Evolutionary conservation across 1,284 basidiomycete species (phyloP), one percentile per base, ranked within the genome.

Genomic region (Wolfiporia cocos): DNA sequence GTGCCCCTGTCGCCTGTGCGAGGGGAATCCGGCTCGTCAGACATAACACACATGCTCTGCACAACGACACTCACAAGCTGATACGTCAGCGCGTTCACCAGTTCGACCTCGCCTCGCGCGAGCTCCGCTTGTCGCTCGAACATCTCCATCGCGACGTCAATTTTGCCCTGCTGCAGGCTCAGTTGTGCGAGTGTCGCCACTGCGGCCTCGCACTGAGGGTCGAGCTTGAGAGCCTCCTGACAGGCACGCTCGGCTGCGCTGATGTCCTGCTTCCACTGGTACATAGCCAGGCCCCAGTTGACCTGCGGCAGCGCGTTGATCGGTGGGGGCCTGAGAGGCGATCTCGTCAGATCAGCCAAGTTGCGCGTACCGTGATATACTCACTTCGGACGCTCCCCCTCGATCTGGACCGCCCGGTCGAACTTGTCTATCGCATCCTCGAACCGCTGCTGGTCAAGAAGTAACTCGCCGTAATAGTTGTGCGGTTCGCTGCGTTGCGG

Each of bases 161-260:
- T 84, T 68, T 89, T 87, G 58, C 87, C 86, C 65, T 95, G 92
- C 68, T 99, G 95, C 51, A 99, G 64, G 48, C 78, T 82, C 18
- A 99, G 75, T 67, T 99, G 96, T 2, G 95, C 95, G 26, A 99
- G 78, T 0, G 94, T 97, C 12, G 92, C 92, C 3, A 98, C 86
- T 0, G 95, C 96, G 10, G 95, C 91, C 61, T 99, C 96, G 67
- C 95, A 99, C 53, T 95, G 92, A 14, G 86, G 73, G 64, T 97
- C 95, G 48, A 93, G 81, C 37, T 73, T 69, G 29, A 99, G 71
- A 0, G 96, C 96, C 62, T 97, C 85, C 47, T 82, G 71, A 62
- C 93, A 97, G 53, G 92, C 86, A 20, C 71, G 65, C 62, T 96
- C 93, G 6, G 94, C 94, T 0, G 78, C 81, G 2, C 66, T 69